Evolutionary conservation across 2,329 filamentous ascomycete species (phyloP), one percentile per base, ranked within the genome.

Genomic region (Ophiostoma himal-ulmi): DNA sequence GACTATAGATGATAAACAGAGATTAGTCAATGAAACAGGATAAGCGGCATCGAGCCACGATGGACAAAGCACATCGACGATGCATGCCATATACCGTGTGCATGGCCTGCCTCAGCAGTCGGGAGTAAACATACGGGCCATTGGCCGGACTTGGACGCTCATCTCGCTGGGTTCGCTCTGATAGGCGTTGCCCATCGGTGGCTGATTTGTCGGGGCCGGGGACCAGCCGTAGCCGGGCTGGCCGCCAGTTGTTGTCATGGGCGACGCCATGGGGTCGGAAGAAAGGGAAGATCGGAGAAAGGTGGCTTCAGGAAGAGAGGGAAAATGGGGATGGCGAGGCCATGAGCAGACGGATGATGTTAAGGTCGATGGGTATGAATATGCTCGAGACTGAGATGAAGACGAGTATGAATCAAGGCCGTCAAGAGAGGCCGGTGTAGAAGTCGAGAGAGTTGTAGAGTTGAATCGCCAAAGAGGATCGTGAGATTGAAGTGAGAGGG

Each of bases 1-100:
- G 80, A 98, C 94, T 96, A 79, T 60, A 74, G 34, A 64, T 17
- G 17, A 36, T n/a, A 5, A 64, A 10, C n/a, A 57, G 8, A 52
- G 60, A 39, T 65, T 65, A 65, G 62, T 36, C 30, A 39, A 41
- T 5, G 60, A 3, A n/a, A 20, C 6, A 44, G 37, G 34, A n/a
- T 11, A 26, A 30, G 11, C 30, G 14, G 17, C 36, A 62, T 1
- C 36, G 39, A 39, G 30, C 60, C 26, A 34, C 13, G 13, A 62
- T 37, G 7, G n/a, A 3, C 64, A 30, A 14, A 67, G 13, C 64
- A 41, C 36, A 44, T 26, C 34, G 30, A 20, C 60, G 22, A 10
- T 62, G 60, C 30, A 26, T 30, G 54, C n/a, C 11, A 30, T 30
- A 11, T 30, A 26, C 52, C 57, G n/a, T 17, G 14, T 48, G 44